These are phyloP conservation scores for Chlamydomonas reinhardtii DNA, from an alignment of 163 green algal species.

Conservation along the genomic window DNA sequence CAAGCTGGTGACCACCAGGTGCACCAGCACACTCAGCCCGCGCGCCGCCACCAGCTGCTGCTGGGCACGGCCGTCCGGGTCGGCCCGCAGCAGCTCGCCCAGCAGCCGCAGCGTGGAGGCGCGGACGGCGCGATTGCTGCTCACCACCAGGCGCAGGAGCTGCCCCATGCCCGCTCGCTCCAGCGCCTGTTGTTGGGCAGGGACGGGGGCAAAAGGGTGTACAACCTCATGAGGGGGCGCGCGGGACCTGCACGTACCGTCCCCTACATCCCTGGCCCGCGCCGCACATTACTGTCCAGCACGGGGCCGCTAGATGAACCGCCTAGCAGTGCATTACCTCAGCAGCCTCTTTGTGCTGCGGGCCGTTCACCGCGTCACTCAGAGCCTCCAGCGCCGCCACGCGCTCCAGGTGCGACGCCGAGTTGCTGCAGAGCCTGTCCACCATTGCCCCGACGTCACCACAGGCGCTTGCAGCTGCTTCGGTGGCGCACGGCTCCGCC, in stretches of 20 bases:
- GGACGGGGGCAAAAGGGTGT: too few species aligned
- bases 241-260: too few species aligned
- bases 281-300: too few species aligned
- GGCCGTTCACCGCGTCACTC: background rate
- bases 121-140: background rate
- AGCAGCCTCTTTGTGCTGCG: background rate
- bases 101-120: background rate
- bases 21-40: conserved; percentile 19
- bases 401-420: background rate
- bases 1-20: background rate
- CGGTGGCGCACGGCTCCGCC: too few species aligned
- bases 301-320: too few species aligned
- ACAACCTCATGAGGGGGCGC: too few species aligned
- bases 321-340: background rate
- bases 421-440: background rate
- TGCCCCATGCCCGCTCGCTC: background rate
- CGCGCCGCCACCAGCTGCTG: conserved; percentile 30
- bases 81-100: background rate
- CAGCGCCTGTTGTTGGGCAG: background rate
- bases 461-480: too few species aligned
- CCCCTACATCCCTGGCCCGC: too few species aligned
- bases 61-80: background rate
- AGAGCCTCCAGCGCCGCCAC: background rate
- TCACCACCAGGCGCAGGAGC: conserved; percentile 6
- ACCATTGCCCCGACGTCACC: too few species aligned